Evolutionary conservation across 202 grass and related monocot genomes (phyloP).

Genomic region (Panicum hallii): DNA sequence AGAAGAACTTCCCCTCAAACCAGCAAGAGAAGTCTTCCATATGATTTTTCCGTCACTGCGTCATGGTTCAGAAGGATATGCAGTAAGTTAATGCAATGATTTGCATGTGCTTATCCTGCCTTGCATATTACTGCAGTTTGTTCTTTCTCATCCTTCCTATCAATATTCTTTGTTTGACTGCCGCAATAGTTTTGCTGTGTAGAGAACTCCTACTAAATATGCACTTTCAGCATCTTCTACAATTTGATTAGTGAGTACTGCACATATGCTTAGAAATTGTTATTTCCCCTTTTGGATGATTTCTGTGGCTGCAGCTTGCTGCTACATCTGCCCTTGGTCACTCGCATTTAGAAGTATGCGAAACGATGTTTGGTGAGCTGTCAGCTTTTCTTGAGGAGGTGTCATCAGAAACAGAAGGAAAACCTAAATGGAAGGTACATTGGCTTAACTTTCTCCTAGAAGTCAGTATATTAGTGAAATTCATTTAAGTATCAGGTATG

Average conservation of each 20-base stretch:
- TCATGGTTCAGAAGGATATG: slow-evolving; percentile 95
- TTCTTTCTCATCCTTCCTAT: background rate
- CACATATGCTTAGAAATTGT: slow-evolving; percentile 17
- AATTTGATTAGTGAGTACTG: slow-evolving; percentile 28
- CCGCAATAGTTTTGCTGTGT: slow-evolving; percentile 23
- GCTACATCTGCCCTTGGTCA: slow-evolving; percentile 93
- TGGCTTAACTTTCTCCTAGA: slow-evolving; percentile 37
- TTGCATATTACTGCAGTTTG: slow-evolving; percentile 25
- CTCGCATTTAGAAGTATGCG: slow-evolving; percentile 88
- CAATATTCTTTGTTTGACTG: background rate
- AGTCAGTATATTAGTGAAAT: slow-evolving; percentile 10
- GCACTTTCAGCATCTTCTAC: slow-evolving; percentile 37
- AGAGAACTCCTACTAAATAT: slow-evolving; percentile 5
- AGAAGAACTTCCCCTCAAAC: slow-evolving; percentile 65
- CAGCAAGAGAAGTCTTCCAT: slow-evolving; percentile 93
- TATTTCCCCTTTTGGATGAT: background rate
- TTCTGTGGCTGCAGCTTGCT: slow-evolving; percentile 71
- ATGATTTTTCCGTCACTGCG: slow-evolving; percentile 87
- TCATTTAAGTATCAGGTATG: background rate
- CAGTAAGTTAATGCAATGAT: slow-evolving; percentile 66
- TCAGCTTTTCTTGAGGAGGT: slow-evolving; percentile 85
- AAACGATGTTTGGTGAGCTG: slow-evolving; percentile 95
- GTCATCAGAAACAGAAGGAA: slow-evolving; percentile 91
- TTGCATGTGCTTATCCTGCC: slow-evolving; percentile 40
- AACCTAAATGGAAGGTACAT: slow-evolving; percentile 97